Evolutionary conservation across 495 filamentous ascomycete species (phyloP).

Genomic region (Neohortaea acidophila): DNA sequence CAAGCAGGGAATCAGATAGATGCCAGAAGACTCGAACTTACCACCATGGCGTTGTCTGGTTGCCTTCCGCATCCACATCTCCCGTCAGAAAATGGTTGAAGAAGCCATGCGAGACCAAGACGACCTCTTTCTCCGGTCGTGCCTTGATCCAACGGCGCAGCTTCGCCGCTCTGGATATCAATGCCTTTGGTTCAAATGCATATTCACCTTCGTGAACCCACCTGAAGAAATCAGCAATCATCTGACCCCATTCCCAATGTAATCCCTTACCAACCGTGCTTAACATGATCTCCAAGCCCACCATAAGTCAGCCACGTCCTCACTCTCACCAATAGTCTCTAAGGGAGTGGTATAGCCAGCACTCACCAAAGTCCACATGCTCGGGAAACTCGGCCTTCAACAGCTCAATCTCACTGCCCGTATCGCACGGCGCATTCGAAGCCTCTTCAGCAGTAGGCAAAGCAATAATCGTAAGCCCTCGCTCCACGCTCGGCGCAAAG

Average conservation of each 20-base stretch:
- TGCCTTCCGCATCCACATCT: conserved; percentile 9
- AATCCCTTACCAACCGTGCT: conserved; percentile 10
- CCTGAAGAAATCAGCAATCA: no score
- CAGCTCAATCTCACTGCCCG: conserved; percentile 7
- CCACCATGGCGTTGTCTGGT: conserved; percentile 16
- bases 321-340: no score
- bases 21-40: no score
- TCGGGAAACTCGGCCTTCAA: conserved; percentile 8
- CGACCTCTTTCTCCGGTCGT: conserved; percentile 12
- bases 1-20: no score
- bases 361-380: conserved; percentile 10
- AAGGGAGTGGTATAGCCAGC: no score
- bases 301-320: no score
- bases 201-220: conserved; percentile 14
- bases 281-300: no score
- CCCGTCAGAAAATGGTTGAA: conserved; percentile 13
- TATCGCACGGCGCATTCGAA: conserved; percentile 10
- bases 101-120: conserved; percentile 13
- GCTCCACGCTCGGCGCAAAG: conserved; percentile 8
- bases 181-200: conserved; percentile 6
- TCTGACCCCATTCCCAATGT: no score
- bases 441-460: conserved; percentile 15
- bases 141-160: conserved; percentile 9
- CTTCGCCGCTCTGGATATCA: conserved; percentile 8
- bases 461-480: conserved; percentile 9